phyloP scores from a whole-genome alignment of 441 rosid species.

The Arabidopsis hybrid region DNA sequence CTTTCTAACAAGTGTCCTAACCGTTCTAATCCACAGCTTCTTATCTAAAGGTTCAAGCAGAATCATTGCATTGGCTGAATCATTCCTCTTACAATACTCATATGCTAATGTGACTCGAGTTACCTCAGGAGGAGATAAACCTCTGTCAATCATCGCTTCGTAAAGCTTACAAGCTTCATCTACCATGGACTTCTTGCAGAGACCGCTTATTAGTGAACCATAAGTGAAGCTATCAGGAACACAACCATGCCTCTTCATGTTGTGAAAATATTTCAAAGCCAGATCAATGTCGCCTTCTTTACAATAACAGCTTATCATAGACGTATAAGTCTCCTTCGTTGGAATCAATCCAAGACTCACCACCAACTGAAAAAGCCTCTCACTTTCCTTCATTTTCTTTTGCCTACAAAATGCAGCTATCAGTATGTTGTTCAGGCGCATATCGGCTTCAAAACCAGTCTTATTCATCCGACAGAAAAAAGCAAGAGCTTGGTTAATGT shows the following conservation, averaged over 20 bases:
- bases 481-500: conserved; percentile 60
- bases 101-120: conserved; percentile 80
- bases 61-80: conserved; percentile 83
- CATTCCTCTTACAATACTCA: conserved; percentile 78
- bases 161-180: conserved; percentile 70
- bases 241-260: conserved; percentile 69
- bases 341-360: conserved; percentile 64
- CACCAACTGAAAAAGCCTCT: conserved; percentile 62
- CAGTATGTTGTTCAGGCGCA: conserved; percentile 63
- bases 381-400: conserved; percentile 68
- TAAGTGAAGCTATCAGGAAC: conserved; percentile 75
- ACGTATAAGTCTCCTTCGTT: conserved; percentile 87
- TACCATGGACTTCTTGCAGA: conserved; percentile 79
- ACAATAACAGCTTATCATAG: conserved; percentile 80
- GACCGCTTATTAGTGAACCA: conserved; percentile 83
- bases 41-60: conserved; percentile 74
- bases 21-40: conserved; percentile 83
- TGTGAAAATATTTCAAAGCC: conserved; percentile 61
- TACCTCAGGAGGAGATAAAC: conserved; percentile 79
- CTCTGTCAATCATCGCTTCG: conserved; percentile 74
- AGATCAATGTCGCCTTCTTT: conserved; percentile 56
- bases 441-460: conserved; percentile 69
- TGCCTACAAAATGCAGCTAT: conserved; percentile 79
- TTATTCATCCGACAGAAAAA: conserved; percentile 71
- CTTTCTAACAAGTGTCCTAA: conserved; percentile 78